Conservation (phyloP, 495 filamentous ascomycete genomes). For the Penicillium mononematosum region DNA sequence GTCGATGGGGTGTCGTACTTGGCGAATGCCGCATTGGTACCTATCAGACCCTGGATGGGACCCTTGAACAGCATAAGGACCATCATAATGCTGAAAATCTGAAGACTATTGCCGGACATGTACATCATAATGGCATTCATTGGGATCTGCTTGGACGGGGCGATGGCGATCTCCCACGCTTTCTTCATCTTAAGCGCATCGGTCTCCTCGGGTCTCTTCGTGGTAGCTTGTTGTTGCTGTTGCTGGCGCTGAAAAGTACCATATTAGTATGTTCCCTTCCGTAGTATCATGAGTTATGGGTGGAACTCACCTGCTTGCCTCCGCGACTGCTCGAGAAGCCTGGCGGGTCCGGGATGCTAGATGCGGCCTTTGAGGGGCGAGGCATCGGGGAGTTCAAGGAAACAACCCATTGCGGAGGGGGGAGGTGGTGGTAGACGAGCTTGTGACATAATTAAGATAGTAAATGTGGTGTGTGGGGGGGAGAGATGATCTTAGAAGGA, state of each 20-base stretch:
- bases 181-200: conserved; percentile 97
- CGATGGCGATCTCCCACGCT: conserved; percentile 96
- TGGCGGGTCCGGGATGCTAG: conserved; percentile 77
- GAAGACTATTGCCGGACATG: conserved; percentile 97
- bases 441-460: conserved; percentile 29
- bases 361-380: conserved; percentile 53
- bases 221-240: conserved; percentile 39
- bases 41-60: conserved; percentile 79
- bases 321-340: conserved; percentile 65
- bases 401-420: conserved; percentile 76
- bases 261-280: conserved; percentile 13
- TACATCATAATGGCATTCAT: conserved; percentile 99
- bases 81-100: conserved; percentile 99
- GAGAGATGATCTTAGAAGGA: conserved; percentile 8
- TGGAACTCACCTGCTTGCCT: conserved; percentile 40
- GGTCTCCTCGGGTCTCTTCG: conserved; percentile 67
- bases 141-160: conserved; percentile 87
- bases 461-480: conserved; percentile 2
- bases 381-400: conserved; percentile 69
- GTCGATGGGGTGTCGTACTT: conserved; percentile 87
- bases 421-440: conserved; percentile 45
- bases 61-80: conserved; percentile 98
- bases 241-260: conserved; percentile 24
- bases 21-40: conserved; percentile 75
- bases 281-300: background rate